Evolutionary conservation across 306 rosid species (phyloP), one percentile per base, ranked within the genome.

Genomic region (Cicer cuneatum): DNA sequence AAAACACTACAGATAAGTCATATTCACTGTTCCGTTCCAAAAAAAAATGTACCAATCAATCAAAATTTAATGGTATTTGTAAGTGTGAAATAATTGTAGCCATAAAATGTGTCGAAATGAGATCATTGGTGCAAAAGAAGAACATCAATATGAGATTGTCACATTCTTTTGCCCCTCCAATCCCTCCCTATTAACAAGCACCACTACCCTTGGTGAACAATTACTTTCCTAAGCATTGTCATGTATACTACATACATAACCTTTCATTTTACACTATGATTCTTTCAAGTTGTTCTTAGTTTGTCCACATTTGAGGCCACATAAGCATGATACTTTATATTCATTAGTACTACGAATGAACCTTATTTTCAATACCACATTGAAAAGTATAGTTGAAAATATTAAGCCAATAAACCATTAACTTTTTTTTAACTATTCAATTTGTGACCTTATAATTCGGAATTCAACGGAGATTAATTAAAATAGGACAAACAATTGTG

Each of bases 231-330:
- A 18, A 15, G 13, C 64, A 33, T 69, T 59, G 75, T 49, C 65
- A 33, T 59, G 65, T 33, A 33, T 12, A 40, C n/a, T 77, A 9
- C 52, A 35, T 56, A 69, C 64, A 78, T 38, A 59, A 53, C 38
- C 59, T 62, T 66, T 15, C 74, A 64, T 47, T 54, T 66, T 38
- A 67, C 40, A 47, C n/a, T 59, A 61, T 5, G 39, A 74, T 69
- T 80, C 66, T 62, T 49, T 53, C 66, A 81, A 69, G 24, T 75
- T 80, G 76, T 49, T 80, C 37, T 51, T 80, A 47, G 10, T 54
- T 69, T 75, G 81, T 71, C 82, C 79, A 65, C 21, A 71, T 15
- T 71, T 76, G 74, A 54, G 18, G 59, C 82, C 78, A 77, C 45
- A 42, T 57, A 57, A 57, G 35, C 75, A 63, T 64, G 35, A 57